Evolutionary conservation across 805 yeast species (phyloP).

Genomic region (Komagataella pseudopastoris): DNA sequence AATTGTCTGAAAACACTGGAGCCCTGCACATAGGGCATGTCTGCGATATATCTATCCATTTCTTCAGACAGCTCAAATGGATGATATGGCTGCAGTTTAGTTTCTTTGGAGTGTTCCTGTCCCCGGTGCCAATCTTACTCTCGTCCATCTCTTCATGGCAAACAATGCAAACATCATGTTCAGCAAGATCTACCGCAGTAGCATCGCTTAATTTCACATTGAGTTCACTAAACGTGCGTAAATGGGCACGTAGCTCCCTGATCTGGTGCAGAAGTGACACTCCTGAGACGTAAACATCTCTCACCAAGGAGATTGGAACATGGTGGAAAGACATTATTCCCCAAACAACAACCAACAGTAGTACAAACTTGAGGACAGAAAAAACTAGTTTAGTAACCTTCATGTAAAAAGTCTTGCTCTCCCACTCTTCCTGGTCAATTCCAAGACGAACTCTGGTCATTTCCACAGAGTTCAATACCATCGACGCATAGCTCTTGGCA

Average conservation of each 20-base stretch:
- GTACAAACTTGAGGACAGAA: constrained; percentile 29
- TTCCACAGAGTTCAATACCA: constrained; percentile 40
- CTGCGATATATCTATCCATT: constrained; percentile 87
- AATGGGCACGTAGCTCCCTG: constrained; percentile 22
- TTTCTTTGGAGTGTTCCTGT: constrained; percentile 54
- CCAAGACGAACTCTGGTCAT: constrained; percentile 26
- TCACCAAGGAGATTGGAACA: constrained; percentile 17
- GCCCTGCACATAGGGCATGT: constrained; percentile 88
- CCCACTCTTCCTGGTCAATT: constrained; percentile 61
- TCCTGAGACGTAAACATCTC: constrained; percentile 16
- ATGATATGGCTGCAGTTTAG: constrained; percentile 77
- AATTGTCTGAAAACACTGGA: constrained; percentile 33
- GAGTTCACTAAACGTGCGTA: constrained; percentile 40
- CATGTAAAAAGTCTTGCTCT: constrained; percentile 44
- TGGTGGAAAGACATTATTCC: constrained; percentile 24
- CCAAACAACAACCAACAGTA: constrained; percentile 31
- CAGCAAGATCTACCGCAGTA: constrained; percentile 40
- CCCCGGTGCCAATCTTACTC: constrained; percentile 8
- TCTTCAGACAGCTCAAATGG: constrained; percentile 80
- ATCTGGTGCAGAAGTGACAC: constrained; percentile 17
- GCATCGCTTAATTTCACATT: constrained; percentile 56
- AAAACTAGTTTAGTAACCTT: constrained; percentile 43
- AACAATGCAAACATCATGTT: constrained; percentile 67
- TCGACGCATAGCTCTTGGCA: not conserved
- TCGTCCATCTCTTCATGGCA: constrained; percentile 79